Evolutionary conservation across 2,329 filamentous ascomycete species (phyloP), one percentile per base, ranked within the genome.

Genomic region (Fusarium annulatum): DNA sequence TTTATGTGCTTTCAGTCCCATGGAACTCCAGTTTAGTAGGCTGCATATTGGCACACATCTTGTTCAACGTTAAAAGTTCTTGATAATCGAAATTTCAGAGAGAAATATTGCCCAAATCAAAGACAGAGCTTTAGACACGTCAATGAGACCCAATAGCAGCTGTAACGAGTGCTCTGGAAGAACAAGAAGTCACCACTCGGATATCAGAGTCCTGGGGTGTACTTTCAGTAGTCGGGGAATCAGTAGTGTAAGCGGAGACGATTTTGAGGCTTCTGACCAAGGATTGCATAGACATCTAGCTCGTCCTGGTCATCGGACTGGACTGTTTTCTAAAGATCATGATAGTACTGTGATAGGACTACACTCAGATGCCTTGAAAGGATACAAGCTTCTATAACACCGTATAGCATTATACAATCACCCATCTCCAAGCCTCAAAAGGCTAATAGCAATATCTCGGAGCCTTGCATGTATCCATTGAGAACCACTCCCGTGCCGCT

Each of bases 281-380:
- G 16, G 6, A 2, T 34, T 34, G 2, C 11, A 51, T 23, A 19
- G 14, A 7, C 30, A 23, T 34, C 11, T 16, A 23, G 10, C 21
- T 51, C 30, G 21, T 19, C 11, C 11, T 14, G 6, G 16, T 16
- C 15, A 6, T 12, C 2, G 6, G 3, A 49, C 16, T n/a, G 9
- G 28, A 18, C 28, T 16, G 28, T 30, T n/a, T 21, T 28, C 43
- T 9, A 28, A 46, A 33, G 10, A 8, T 11, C 7, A 23, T 18
- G 15, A 12, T 9, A 18, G 21, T 23, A 18, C 16, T 51, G 5
- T 23, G 16, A 34, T 23, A 18, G 16, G 2, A 34, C n/a, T 23
- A 19, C 6, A 14, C 15, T 1, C 0, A 8, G 11, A 10, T n/a
- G 9, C 18, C 49, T 15, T 36, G 9, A 26, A 11, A 36, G 10